Evolutionary conservation across 768 basidiomycete genomes (phyloP), one percentile per base, ranked within the genome.

Genomic region (Myochromella boudieri): DNA sequence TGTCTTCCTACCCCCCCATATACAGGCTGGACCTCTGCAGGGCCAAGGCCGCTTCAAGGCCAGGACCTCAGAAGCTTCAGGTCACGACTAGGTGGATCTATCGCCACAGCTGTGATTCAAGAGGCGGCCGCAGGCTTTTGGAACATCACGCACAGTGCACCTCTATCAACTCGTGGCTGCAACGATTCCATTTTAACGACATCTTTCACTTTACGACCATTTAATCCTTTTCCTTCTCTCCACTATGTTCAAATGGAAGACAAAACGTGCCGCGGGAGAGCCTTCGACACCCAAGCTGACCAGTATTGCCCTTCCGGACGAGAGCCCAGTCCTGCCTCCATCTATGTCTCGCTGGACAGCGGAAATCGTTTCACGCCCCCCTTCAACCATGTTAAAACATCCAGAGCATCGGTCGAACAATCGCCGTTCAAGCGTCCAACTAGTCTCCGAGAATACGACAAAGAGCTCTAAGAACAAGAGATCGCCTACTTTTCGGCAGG

Each of bases 231-330:
- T 44, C 41, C 37, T 45, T 38, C 42, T 22, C 15, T 44, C 60
- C 31, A 41, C 52, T 45, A 71, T 71, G 69, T 68, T 64, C 55
- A 68, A 65, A 62, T 68, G 65, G 60, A 50, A 51, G 42, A 61
- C 58, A 51, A 37, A 49, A 42, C 36, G 58, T 42, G 36, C 57
- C 52, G 54, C 50, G 49, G 48, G 49, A 32, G 59, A 62, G 31
- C 68, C 69, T 18, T 63, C 65, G 50, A 68, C 68, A 2, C 68
- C 69, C 6, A 62, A 61, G 50, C 44, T 68, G 38, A 37, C 42
- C 25, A 64, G 60, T 46, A 49, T 66, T 26, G 53, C 62, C 36
- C 62, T 68, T 37, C 66, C 62, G 28, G 62, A 59, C n/a, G 61
- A 61, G 21, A 49, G 37, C 5, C 41, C 50, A 31, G 34, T 38